Percentiles rank a stretch among this genome's conserved stretches.
These are phyloP conservation scores for Conidiobolus incongruus DNA, from an alignment of 371 early-diverging fungal species.

Conservation along the genomic window DNA sequence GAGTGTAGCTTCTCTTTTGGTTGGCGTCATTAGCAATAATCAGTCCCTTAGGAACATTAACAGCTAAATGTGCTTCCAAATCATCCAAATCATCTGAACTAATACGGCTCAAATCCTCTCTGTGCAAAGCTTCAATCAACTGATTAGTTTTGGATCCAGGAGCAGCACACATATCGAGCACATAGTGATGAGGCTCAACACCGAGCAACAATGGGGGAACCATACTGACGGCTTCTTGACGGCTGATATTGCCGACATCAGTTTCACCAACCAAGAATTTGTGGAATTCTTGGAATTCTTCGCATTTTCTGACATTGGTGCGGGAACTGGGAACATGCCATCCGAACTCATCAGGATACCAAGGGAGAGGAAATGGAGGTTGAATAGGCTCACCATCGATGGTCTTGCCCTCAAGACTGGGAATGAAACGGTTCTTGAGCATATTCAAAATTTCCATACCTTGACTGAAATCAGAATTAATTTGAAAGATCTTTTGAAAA, in stretches of 20 bases:
- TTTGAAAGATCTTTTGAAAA: too few species aligned
- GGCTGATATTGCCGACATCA: slow-evolving; percentile 84
- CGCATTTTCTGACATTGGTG: slow-evolving; percentile 39
- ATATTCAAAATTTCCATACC: slow-evolving; percentile 25
- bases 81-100: slow-evolving; percentile 14
- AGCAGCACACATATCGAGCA: slow-evolving; percentile 85
- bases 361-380: slow-evolving; percentile 54
- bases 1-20: slow-evolving; percentile 73
- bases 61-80: neutral
- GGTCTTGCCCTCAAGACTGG: slow-evolving; percentile 20
- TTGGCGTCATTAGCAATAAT: slow-evolving; percentile 96
- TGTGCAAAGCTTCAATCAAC: slow-evolving; percentile 79
- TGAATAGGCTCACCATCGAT: slow-evolving; percentile 45
- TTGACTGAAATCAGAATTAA: too few species aligned
- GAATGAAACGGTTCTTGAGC: slow-evolving; percentile 24
- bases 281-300: slow-evolving; percentile 59
- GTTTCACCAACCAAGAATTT: slow-evolving; percentile 84
- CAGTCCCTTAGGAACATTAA: slow-evolving; percentile 26
- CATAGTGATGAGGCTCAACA: slow-evolving; percentile 71
- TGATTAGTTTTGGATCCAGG: slow-evolving; percentile 82
- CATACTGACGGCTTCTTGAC: slow-evolving; percentile 98
- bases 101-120: too few species aligned
- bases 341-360: slow-evolving; percentile 81
- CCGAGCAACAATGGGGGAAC: slow-evolving; percentile 92
- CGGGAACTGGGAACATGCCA: slow-evolving; percentile 64